phyloP scores from a whole-genome alignment of 2,329 filamentous ascomycete species.

The Exophiala sp. region DNA sequence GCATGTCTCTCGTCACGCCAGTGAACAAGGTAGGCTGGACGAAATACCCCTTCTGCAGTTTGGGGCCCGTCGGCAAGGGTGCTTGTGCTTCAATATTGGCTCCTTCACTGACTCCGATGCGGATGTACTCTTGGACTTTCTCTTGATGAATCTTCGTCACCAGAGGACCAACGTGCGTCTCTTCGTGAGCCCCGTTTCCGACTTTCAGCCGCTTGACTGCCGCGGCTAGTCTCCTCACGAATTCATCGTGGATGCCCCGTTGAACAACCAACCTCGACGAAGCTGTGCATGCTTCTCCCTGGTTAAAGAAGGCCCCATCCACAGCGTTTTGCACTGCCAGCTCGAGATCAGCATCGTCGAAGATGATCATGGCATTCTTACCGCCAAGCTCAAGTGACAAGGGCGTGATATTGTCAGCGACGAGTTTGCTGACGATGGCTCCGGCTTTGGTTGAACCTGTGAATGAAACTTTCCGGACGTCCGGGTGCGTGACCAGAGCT shows the following conservation, averaged over 20 bases:
- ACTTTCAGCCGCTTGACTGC: constrained; percentile 14
- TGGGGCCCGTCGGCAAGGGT: constrained; percentile 28
- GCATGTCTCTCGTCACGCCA: constrained; percentile 53
- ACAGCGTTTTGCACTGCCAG: constrained; percentile 53
- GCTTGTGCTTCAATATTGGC: constrained; percentile 45
- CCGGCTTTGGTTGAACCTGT: constrained; percentile 73
- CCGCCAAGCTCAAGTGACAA: constrained; percentile 77
- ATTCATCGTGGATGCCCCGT: constrained; percentile 15
- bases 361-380: constrained; percentile 73
- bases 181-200: constrained; percentile 12
- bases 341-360: constrained; percentile 73
- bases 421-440: constrained; percentile 64
- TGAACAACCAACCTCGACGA: constrained; percentile 21
- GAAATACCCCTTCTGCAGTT: constrained; percentile 50
- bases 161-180: constrained; percentile 22
- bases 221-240: constrained; percentile 15
- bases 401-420: constrained; percentile 73
- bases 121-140: constrained; percentile 38
- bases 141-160: constrained; percentile 23
- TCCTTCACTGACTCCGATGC: constrained; percentile 43
- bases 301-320: constrained; percentile 23
- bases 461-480: constrained; percentile 72
- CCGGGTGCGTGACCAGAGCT: constrained; percentile 49
- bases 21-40: constrained; percentile 58
- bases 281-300: constrained; percentile 24